Evolutionary conservation across 805 yeast genomes (phyloP), one percentile per base, ranked within the genome.

Genomic region (Scheffersomyces lignosus): DNA sequence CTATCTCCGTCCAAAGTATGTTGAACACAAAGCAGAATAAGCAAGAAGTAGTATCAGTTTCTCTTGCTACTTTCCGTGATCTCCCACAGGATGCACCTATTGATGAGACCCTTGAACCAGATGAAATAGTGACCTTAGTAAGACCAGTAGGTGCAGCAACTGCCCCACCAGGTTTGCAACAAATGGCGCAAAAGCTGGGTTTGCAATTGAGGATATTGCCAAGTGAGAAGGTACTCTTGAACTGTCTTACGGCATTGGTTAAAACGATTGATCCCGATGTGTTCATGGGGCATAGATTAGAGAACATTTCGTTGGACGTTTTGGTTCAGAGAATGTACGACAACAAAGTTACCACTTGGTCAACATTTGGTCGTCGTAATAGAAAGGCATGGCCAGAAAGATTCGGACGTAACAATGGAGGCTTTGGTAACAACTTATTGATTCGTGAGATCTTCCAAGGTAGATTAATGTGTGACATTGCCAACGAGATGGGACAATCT

Each of bases 401-500:
- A 45, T 81, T 83, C 56, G 86, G 82, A 20, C 73, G 73, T 38
- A 68, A 70, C 14, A 71, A 70, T 33, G 66, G 70, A 26, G 60
- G 61, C 5, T 55, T 50, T 30, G 73, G 70, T 37, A 73, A 79
- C 56, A 73, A 70, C 41, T 72, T 77, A 47, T 72, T 75, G 27
- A 71, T 87, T 13, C 70, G 84, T 34, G 89, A 87, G 38, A 74
- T 87, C 15, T 75, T 83, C 52, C 79, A 89, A 26, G 99, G 99
- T 25, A 75, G 99, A 49, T 72, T 93, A 38, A 53, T 91, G 31
- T 87, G 96, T 73, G 99, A 93, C 62, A 80, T 93, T 54, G 88
- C 91, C 34, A 93, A 93, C 60, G 96, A 88, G 52, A 77, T 90
- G 80, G 99, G 98, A 33, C 93, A 85, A 58, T 90, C 97, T 0